These are phyloP conservation scores for Besnoitia besnoiti DNA, from an alignment of 169 alveolate species.

Conservation along the genomic window DNA sequence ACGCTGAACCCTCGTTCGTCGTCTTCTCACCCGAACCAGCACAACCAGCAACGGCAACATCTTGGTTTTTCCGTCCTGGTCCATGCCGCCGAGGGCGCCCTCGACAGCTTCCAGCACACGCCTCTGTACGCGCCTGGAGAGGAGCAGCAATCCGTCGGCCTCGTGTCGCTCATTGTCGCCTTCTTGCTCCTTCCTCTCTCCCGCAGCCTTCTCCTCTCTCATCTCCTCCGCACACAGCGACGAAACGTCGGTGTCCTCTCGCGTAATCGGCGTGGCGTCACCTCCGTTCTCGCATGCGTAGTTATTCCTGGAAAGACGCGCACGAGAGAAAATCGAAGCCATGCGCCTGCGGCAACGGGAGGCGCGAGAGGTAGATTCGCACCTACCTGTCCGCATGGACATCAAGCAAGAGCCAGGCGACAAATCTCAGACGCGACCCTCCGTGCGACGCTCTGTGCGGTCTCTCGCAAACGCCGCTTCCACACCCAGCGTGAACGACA, in stretches of 20 bases:
- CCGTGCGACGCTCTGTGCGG: too few species aligned
- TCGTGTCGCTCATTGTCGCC: neutral
- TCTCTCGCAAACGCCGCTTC: too few species aligned
- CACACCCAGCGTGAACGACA: too few species aligned
- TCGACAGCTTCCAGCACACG: neutral
- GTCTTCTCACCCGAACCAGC: slow-evolving; percentile 27
- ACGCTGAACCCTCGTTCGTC: too few species aligned
- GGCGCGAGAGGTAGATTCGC: neutral
- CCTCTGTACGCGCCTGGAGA: neutral
- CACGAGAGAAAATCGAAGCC: neutral
- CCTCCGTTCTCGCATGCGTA: neutral
- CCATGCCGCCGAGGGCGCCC: neutral
- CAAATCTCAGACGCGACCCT: too few species aligned
- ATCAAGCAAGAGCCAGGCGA: too few species aligned
- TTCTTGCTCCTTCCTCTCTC: neutral
- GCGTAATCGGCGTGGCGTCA: neutral
- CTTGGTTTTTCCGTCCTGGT: neutral
- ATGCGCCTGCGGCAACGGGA: neutral
- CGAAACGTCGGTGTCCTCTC: neutral
- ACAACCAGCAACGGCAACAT: neutral
- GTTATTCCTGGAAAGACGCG: neutral
- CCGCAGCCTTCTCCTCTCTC: neutral
- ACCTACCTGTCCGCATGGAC: neutral
- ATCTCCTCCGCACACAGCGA: neutral
- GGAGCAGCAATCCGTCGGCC: neutral